Conservation (phyloP, 768 basidiomycete genomes). For the Trametes meyenii region DNA sequence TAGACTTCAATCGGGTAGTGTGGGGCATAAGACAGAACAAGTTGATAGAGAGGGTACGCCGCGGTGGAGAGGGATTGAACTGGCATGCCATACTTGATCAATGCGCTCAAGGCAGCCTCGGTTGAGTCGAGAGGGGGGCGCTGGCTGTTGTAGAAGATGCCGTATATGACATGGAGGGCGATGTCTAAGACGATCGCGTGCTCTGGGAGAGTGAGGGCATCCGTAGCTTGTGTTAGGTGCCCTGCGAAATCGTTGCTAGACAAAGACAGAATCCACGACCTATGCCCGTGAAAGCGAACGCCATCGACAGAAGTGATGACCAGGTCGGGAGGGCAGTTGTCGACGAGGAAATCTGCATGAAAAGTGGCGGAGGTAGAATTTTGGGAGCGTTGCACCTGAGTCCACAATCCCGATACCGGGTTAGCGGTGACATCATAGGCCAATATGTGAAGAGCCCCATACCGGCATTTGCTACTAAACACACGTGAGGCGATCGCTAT, state of each 20-base stretch:
- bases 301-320: slow-evolving; percentile 31
- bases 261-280: slow-evolving; percentile 18
- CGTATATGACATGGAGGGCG: slow-evolving; percentile 37
- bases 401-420: too few species aligned
- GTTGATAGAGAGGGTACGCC: slow-evolving; percentile 32
- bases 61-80: slow-evolving; percentile 30
- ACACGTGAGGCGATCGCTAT: too few species aligned
- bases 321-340: slow-evolving; percentile 25
- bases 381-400: too few species aligned
- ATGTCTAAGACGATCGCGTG: slow-evolving; percentile 33
- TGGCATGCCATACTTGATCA: slow-evolving; percentile 32
- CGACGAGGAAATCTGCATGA: slow-evolving; percentile 15
- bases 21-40: slow-evolving; percentile 39
- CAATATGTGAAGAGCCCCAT: too few species aligned
- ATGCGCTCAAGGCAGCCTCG: slow-evolving; percentile 25
- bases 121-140: slow-evolving; percentile 31
- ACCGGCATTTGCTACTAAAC: too few species aligned
- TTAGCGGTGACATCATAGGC: too few species aligned
- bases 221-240: slow-evolving; percentile 15
- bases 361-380: slow-evolving; percentile 16
- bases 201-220: slow-evolving; percentile 32
- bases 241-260: slow-evolving; percentile 34
- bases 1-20: slow-evolving; percentile 44
- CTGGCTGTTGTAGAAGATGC: slow-evolving; percentile 28
- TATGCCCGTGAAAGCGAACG: slow-evolving; percentile 37